Conservation (phyloP, 1,284 basidiomycete species). For the Mrakiaceae sp. region DNA sequence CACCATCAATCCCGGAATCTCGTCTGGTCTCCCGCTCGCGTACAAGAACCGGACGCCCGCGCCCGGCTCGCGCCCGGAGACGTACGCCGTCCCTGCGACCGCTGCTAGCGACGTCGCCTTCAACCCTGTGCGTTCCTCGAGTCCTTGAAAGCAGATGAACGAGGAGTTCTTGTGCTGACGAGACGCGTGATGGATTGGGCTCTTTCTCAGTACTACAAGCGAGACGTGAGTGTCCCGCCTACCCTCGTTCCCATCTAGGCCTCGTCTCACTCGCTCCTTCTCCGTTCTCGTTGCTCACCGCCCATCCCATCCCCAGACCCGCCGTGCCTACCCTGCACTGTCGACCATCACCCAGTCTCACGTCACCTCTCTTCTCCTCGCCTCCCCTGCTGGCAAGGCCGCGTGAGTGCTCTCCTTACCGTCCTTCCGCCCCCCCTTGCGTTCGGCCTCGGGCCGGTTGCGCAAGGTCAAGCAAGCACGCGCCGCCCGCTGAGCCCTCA, state of each 20-base stretch:
- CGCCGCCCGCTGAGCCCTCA: neutral
- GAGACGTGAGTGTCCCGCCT: constrained; percentile 49
- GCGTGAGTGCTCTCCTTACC: neutral
- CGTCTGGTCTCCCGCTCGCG: constrained; percentile 74
- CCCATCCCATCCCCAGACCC: constrained; percentile 26
- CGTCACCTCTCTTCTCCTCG: constrained; percentile 67
- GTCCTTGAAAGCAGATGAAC: neutral
- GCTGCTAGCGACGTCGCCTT: constrained; percentile 49
- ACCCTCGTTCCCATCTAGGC: neutral
- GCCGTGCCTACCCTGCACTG: constrained; percentile 54
- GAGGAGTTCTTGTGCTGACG: neutral
- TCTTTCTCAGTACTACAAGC: constrained; percentile 62
- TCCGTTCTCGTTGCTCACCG: neutral
- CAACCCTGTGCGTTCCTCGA: constrained; percentile 20
- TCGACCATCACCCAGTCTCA: constrained; percentile 71
- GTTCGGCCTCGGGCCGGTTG: neutral
- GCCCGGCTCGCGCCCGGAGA: constrained; percentile 75
- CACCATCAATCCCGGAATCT: constrained; percentile 73
- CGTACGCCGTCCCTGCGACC: constrained; percentile 73
- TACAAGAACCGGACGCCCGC: constrained; percentile 66
- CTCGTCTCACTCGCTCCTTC: neutral
- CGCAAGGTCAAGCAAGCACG: neutral
- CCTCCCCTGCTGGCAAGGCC: constrained; percentile 53
- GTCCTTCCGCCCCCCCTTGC: neutral
- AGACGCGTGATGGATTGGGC: neutral